A percentile compares a stretch with the other conserved stretches of the same genome.
Evolutionary conservation across 495 filamentous ascomycete species (phyloP).

Genomic region (Hypoxylon lenormandii): DNA sequence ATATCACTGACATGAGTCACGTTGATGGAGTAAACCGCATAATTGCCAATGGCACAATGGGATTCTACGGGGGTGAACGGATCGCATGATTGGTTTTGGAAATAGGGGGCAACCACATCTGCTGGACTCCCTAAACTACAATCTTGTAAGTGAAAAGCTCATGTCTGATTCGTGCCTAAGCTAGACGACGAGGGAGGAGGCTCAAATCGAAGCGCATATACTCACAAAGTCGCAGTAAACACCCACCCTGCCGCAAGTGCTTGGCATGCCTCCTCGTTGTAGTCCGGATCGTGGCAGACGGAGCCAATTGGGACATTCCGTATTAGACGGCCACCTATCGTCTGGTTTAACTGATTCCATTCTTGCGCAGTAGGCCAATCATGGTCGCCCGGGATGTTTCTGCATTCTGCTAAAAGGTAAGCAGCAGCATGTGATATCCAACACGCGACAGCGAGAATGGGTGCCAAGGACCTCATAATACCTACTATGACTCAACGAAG

Average conservation of each 20-base stretch:
- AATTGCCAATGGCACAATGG: conserved; percentile 67
- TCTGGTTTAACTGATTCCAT: conserved; percentile 57
- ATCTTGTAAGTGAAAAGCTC: too few species aligned
- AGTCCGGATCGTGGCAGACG: conserved; percentile 55
- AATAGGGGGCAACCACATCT: conserved; percentile 60
- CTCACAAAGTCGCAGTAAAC: too few species aligned
- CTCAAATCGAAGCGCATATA: too few species aligned
- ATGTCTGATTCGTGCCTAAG: too few species aligned
- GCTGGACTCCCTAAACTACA: conserved; percentile 33
- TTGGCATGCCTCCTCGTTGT: conserved; percentile 46
- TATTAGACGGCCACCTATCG: conserved; percentile 57
- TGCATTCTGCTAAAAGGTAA: too few species aligned
- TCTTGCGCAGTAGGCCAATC: conserved; percentile 35
- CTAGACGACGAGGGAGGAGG: too few species aligned
- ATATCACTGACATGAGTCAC: conserved; percentile 53
- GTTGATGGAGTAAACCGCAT: conserved; percentile 65
- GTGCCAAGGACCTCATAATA: too few species aligned
- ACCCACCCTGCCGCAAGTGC: too few species aligned
- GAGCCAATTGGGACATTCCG: conserved; percentile 53
- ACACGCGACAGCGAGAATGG: too few species aligned
- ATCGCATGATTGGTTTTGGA: conserved; percentile 66
- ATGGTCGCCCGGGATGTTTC: background rate
- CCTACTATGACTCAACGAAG: too few species aligned
- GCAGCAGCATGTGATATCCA: too few species aligned
- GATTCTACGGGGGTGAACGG: conserved; percentile 60